Base-by-base conservation (phyloP, 2,329 filamentous ascomycete genomes). In the Podosphaera aphanis region DNA sequence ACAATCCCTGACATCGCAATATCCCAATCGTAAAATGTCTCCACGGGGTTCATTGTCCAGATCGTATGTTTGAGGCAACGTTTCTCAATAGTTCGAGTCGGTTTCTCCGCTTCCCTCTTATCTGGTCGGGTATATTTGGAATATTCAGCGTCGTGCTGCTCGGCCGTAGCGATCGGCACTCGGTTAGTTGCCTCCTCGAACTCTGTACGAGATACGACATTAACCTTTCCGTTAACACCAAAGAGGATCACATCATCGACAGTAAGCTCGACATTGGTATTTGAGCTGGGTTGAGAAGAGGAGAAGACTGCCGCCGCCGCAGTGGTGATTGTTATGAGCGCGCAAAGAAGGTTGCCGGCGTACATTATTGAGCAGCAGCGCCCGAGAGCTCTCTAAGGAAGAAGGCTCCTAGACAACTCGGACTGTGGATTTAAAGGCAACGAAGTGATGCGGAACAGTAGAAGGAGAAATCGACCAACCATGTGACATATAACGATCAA, bases 21-120 rank as follows among this genome's bases (percentile, higher is more conserved):
- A 46, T 64, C 62, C 62, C 62, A 63, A 51, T 61, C 61, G 19
- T 61, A 52, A 51, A 63, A 64, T 29, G 51, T 53, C 2, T 49
- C 45, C 21, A 55, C 53, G 5, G 49, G 50, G 19, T 52, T 41
- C 16, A 57, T 48, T 8, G 55, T 48, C 49, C 56, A 55, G 36
- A 51, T 52, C 43, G 47, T 53, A 35, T 53, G 19, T 23, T 41
- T 25, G 6, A 6, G 2, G 19, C 39, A 41, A 2, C 39, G 39
- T 16, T 41, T 41, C 13, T 21, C 19, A 25, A 41, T 41, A 8
- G 3, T 41, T 23, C 16, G 39, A 23, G 13, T 7, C 15, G 39
- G 18, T 20, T 41, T 20, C 11, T 18, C 21, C 16, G 18, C 18
- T 21, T 2, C 15, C 2, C 6, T 3, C 3, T 21, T 20, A 10